phyloP scores from a whole-genome alignment of 108 stramenopile species.

The Craspedostauros australis region DNA sequence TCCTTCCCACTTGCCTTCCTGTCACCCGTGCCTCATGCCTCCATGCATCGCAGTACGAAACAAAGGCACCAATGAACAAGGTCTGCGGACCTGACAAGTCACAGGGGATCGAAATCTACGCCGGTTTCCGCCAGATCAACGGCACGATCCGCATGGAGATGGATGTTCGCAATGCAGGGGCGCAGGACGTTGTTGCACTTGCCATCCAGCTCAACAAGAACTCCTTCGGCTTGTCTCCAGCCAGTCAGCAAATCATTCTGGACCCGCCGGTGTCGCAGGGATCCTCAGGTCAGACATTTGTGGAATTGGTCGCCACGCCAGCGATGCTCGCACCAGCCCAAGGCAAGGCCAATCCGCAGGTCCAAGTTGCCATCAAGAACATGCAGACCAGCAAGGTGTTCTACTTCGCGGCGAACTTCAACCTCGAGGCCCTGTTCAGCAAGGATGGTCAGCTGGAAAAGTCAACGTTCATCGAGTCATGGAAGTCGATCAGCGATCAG shows the following conservation, averaged over 20 bases:
- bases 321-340: slow-evolving; percentile 74
- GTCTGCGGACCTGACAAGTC: slow-evolving; percentile 78
- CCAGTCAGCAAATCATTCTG: slow-evolving; percentile 78
- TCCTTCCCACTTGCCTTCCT: too few species aligned
- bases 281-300: slow-evolving; percentile 35
- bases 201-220: slow-evolving; percentile 98
- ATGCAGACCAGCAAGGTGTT: slow-evolving; percentile 84
- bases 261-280: slow-evolving; percentile 71
- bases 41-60: slow-evolving; percentile 27
- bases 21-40: too few species aligned
- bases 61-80: slow-evolving; percentile 59
- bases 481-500: slow-evolving; percentile 88
- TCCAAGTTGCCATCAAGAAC: slow-evolving; percentile 95
- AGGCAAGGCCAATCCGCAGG: slow-evolving; percentile 64
- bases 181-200: slow-evolving; percentile 66
- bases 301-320: slow-evolving; percentile 69
- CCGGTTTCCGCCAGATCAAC: slow-evolving; percentile 68
- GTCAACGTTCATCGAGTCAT: slow-evolving; percentile 69
- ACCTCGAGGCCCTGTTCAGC: slow-evolving; percentile 76
- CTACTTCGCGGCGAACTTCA: slow-evolving; percentile 83
- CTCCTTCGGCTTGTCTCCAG: slow-evolving; percentile 91
- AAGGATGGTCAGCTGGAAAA: slow-evolving; percentile 75
- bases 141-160: slow-evolving; percentile 76
- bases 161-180: slow-evolving; percentile 72
- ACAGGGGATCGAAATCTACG: slow-evolving; percentile 79